Conservation (phyloP, 768 basidiomycete genomes). For the Mycena haematopus region DNA sequence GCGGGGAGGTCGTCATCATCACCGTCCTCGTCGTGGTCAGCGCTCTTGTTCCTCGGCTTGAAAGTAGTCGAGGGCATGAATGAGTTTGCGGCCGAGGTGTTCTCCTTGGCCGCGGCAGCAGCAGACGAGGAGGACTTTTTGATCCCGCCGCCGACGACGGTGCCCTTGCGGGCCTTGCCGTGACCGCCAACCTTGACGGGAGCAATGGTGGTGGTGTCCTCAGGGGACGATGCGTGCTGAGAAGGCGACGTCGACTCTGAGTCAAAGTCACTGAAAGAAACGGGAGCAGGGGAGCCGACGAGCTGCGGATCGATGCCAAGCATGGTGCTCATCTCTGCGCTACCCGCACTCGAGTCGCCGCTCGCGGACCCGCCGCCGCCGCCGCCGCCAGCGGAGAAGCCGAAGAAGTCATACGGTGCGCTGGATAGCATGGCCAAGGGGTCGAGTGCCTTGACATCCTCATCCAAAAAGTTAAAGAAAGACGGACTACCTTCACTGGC, state of each 20-base stretch:
- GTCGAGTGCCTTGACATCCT: constrained; percentile 48
- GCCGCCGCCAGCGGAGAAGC: constrained; percentile 35
- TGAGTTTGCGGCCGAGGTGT: constrained; percentile 31
- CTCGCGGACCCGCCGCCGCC: constrained; percentile 33
- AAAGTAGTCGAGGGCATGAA: constrained; percentile 34
- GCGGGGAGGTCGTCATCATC: constrained; percentile 66
- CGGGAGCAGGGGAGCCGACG: constrained; percentile 63
- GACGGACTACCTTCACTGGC: constrained; percentile 34
- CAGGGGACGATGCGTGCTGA: constrained; percentile 32
- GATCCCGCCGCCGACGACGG: constrained; percentile 76
- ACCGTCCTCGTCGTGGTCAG: constrained; percentile 37
- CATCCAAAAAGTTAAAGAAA: constrained; percentile 54
- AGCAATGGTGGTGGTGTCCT: constrained; percentile 47
- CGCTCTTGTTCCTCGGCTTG: constrained; percentile 22
- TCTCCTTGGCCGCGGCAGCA: constrained; percentile 41
- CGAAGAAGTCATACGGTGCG: constrained; percentile 49
- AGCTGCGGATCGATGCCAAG: constrained; percentile 76
- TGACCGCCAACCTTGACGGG: constrained; percentile 66
- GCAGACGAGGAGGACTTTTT: constrained; percentile 51
- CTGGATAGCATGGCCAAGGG: constrained; percentile 34
- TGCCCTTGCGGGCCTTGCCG: constrained; percentile 67
- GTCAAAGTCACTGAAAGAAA: constrained; percentile 44
- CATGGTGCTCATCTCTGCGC: constrained; percentile 27
- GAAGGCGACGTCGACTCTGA: constrained; percentile 30
- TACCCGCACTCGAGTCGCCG: constrained; percentile 25